Conservation (phyloP, 129 eudicot species). For the Heracleum sosnowskyi region DNA sequence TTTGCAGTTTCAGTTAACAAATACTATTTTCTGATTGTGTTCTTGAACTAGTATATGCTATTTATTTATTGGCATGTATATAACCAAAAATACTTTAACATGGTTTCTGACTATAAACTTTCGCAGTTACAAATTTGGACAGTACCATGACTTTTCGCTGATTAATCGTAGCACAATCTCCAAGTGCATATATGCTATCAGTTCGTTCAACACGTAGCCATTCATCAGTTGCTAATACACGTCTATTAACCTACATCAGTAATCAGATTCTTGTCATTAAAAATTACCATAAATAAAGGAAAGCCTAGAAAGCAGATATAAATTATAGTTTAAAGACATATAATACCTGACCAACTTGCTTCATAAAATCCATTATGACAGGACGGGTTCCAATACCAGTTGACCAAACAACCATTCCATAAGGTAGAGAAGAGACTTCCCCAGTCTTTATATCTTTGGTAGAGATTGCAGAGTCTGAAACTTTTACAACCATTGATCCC, state of each 20-base stretch:
- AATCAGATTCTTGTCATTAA: slow-evolving; percentile 6
- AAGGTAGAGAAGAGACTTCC: slow-evolving; percentile 54
- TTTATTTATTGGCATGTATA: not conserved
- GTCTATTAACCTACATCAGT: slow-evolving; percentile 57
- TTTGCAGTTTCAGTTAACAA: too few relatives aligned
- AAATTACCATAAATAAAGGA: not conserved
- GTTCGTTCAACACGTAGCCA: slow-evolving; percentile 81
- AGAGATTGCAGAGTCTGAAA: slow-evolving; percentile 61
- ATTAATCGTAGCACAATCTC: slow-evolving; percentile 90
- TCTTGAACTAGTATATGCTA: not conserved
- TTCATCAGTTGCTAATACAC: slow-evolving; percentile 89
- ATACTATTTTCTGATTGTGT: not conserved
- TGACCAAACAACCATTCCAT: slow-evolving; percentile 93
- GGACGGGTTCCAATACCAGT: slow-evolving; percentile 98
- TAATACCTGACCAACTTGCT: slow-evolving; percentile 80
- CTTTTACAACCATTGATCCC: slow-evolving; percentile 81
- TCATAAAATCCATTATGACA: slow-evolving; percentile 78
- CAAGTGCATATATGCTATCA: slow-evolving; percentile 68
- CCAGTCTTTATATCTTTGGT: slow-evolving; percentile 68
- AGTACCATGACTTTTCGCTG: slow-evolving; percentile 86
- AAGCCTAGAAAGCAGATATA: not conserved
- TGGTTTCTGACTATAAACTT: not conserved
- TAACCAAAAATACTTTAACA: not conserved
- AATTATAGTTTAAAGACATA: not conserved
- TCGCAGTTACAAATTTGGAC: not conserved